Conservation (phyloP, 1,284 basidiomycete genomes). For the Trichosporon ovoides region DNA sequence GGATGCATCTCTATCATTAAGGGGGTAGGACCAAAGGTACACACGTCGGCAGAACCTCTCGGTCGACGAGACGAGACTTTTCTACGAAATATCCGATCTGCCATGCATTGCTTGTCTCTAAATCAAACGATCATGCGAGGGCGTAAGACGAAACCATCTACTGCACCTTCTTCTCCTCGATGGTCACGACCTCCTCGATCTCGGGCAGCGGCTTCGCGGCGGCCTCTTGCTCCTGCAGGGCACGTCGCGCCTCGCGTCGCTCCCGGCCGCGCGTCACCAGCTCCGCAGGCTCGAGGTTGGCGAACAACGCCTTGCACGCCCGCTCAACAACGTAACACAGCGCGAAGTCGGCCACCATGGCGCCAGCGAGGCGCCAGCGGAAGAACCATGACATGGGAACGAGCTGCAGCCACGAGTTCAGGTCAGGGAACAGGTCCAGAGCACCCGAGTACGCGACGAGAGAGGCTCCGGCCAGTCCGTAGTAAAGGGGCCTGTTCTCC, state of each 20-base stretch:
- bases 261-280: constrained; percentile 79
- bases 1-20: too few species aligned
- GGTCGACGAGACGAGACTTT: too few species aligned
- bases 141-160: not conserved
- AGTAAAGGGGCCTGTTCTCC: constrained; percentile 86
- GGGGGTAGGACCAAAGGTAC: too few species aligned
- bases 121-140: too few species aligned
- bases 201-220: constrained; percentile 18
- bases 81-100: too few species aligned
- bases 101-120: too few species aligned
- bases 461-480: constrained; percentile 77
- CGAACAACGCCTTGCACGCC: constrained; percentile 79
- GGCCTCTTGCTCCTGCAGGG: constrained; percentile 34
- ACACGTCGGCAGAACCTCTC: too few species aligned
- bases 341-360: constrained; percentile 82
- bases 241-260: constrained; percentile 56
- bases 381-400: constrained; percentile 87
- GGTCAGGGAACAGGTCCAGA: constrained; percentile 87
- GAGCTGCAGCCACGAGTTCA: constrained; percentile 95
- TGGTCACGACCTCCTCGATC: constrained; percentile 13
- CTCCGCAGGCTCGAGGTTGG: constrained; percentile 75
- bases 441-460: constrained; percentile 88
- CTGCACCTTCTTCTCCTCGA: constrained; percentile 24
- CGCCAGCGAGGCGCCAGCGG: constrained; percentile 65
- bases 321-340: constrained; percentile 83